These are phyloP conservation scores for Pulveroboletus sp. DNA, from an alignment of 1,284 basidiomycete genomes.

Conservation along the genomic window DNA sequence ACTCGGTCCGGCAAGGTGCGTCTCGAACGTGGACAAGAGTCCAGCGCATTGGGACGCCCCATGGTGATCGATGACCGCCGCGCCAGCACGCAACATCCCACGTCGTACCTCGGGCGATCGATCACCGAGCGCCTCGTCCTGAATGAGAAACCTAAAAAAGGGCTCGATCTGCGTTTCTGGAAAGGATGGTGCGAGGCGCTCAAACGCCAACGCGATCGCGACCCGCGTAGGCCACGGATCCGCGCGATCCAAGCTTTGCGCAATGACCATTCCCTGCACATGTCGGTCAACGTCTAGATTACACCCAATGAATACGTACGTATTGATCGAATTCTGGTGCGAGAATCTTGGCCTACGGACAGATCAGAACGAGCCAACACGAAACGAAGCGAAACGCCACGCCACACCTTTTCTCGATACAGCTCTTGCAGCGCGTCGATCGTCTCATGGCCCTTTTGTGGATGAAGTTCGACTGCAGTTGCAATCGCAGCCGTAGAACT, in stretches of 20 bases:
- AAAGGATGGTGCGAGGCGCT: slow-evolving; percentile 71
- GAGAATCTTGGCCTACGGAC: slow-evolving; percentile 73
- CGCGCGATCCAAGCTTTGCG: slow-evolving; percentile 83
- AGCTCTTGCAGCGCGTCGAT: slow-evolving; percentile 62
- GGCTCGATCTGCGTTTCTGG: slow-evolving; percentile 66
- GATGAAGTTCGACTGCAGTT: slow-evolving; percentile 77
- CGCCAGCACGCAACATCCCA: slow-evolving; percentile 87
- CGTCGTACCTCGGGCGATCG: slow-evolving; percentile 80
- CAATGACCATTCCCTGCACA: slow-evolving; percentile 87
- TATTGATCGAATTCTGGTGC: slow-evolving; percentile 90
- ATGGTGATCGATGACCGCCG: slow-evolving; percentile 80
- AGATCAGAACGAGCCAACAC: neutral
- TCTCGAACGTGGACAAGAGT: slow-evolving; percentile 87
- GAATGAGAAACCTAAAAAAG: slow-evolving; percentile 88
- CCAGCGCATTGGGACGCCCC: slow-evolving; percentile 74
- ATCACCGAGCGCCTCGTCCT: slow-evolving; percentile 87
- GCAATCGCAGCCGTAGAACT: slow-evolving; percentile 77
- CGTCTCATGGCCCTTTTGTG: slow-evolving; percentile 56
- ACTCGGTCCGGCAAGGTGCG: slow-evolving; percentile 66
- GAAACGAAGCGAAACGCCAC: neutral
- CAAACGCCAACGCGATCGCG: slow-evolving; percentile 75
- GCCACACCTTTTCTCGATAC: slow-evolving; percentile 78
- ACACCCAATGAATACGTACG: slow-evolving; percentile 45
- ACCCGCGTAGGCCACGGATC: slow-evolving; percentile 91
- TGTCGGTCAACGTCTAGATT: neutral